Percentiles rank a stretch among this genome's conserved stretches.
These are phyloP conservation scores for Phyllosticta ampelicida DNA, from an alignment of 2,329 filamentous ascomycete species.

Conservation along the genomic window DNA sequence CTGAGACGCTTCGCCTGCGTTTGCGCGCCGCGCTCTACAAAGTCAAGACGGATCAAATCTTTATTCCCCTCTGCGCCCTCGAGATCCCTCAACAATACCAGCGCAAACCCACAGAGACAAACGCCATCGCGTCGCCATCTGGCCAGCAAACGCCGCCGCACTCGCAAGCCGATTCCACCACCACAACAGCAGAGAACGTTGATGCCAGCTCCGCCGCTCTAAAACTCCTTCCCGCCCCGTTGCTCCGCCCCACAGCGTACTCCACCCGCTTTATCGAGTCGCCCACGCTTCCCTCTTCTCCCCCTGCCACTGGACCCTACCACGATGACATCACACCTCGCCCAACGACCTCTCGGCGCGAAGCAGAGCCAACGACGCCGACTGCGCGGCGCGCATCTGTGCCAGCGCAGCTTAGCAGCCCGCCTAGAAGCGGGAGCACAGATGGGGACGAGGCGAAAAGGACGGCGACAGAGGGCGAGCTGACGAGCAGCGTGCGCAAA, in stretches of 20 bases:
- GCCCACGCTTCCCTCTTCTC: slow-evolving; percentile 7
- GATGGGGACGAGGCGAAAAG: slow-evolving; percentile 15
- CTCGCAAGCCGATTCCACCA: slow-evolving; percentile 13
- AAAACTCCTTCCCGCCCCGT: slow-evolving; percentile 27
- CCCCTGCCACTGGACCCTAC: not conserved
- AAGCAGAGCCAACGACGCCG: slow-evolving; percentile 6
- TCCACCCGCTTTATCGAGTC: slow-evolving; percentile 28
- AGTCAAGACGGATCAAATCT: slow-evolving; percentile 59
- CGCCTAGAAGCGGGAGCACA: slow-evolving; percentile 16
- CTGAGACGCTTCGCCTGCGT: slow-evolving; percentile 56
- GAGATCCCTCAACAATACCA: slow-evolving; percentile 16
- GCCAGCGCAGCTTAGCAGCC: slow-evolving; percentile 15
- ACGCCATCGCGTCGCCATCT: slow-evolving; percentile 15
- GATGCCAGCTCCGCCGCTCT: slow-evolving; percentile 3
- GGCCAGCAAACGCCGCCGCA: slow-evolving; percentile 17
- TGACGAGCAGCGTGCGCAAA: slow-evolving; percentile 38
- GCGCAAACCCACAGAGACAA: slow-evolving; percentile 17
- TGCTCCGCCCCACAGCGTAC: slow-evolving; percentile 28
- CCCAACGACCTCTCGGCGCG: slow-evolving; percentile 10
- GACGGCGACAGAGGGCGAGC: slow-evolving; percentile 17
- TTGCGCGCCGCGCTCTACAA: slow-evolving; percentile 65
- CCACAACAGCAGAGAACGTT: slow-evolving; percentile 21
- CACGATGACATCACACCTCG: slow-evolving; percentile 13
- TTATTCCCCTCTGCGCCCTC: slow-evolving; percentile 53
- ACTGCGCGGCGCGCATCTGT: slow-evolving; percentile 11